phyloP scores from a whole-genome alignment of 148 eudicot species.

The Agrostemma githago region DNA sequence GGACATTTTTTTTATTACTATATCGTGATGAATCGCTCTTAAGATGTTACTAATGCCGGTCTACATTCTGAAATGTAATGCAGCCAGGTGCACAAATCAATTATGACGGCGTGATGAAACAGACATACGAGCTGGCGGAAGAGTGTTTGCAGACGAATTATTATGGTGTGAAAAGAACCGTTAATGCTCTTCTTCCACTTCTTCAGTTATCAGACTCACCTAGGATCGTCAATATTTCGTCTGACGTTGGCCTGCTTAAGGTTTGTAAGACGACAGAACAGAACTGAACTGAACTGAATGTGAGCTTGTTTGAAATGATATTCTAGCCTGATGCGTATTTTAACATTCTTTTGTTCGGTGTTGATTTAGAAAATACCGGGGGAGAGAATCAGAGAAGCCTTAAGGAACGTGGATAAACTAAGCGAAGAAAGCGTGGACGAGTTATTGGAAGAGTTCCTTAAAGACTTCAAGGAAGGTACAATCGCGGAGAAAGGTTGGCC shows the following conservation, averaged over 20 bases:
- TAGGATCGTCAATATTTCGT: conserved; percentile 40
- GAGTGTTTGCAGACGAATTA: conserved; percentile 43
- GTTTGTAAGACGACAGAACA: conserved; percentile 7
- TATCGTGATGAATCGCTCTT: background rate
- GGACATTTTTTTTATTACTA: background rate
- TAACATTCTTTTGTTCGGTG: background rate
- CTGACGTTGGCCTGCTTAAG: conserved; percentile 24
- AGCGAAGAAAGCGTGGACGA: conserved; percentile 37
- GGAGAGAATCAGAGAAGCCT: conserved; percentile 25
- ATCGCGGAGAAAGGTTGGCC: conserved; percentile 26
- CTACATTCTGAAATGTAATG: background rate
- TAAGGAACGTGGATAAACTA: conserved; percentile 25
- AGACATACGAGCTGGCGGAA: conserved; percentile 30
- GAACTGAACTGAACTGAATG: no score
- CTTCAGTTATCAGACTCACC: conserved; percentile 39
- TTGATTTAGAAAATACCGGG: conserved; percentile 14
- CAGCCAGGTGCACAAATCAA: background rate
- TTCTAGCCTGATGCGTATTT: no score
- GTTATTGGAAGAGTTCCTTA: conserved; percentile 30
- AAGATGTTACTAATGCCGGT: background rate
- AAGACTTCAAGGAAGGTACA: conserved; percentile 25
- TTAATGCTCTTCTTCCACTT: conserved; percentile 34
- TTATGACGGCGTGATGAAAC: background rate
- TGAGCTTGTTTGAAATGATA: no score
- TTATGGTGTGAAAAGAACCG: conserved; percentile 33